Evolutionary conservation across 1,139 yeast genomes (phyloP).

Genomic region (Candida tropicalis): DNA sequence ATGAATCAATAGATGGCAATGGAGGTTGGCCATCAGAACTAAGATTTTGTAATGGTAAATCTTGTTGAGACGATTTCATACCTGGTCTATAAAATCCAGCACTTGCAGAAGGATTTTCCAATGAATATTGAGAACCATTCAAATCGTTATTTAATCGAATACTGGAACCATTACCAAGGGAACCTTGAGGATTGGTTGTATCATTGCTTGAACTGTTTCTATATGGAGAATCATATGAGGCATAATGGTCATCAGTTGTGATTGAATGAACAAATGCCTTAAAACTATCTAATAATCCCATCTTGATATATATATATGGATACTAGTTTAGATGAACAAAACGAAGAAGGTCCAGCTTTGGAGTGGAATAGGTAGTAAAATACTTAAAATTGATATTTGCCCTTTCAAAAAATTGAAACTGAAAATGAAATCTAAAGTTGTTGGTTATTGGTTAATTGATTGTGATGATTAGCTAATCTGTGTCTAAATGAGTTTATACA

Average conservation of each 20-base stretch:
- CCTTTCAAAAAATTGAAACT: too few relatives aligned
- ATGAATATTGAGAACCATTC: slow-evolving; percentile 32
- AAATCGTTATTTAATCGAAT: slow-evolving; percentile 13
- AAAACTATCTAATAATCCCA: slow-evolving; percentile 48
- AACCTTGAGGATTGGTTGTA: slow-evolving; percentile 7
- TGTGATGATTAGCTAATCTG: too few relatives aligned
- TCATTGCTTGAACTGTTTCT: slow-evolving; percentile 28
- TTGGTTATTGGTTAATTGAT: too few relatives aligned
- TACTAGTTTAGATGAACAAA: too few relatives aligned
- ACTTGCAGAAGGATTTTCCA: slow-evolving; percentile 25
- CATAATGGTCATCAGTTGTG: slow-evolving; percentile 67
- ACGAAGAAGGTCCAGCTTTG: too few relatives aligned
- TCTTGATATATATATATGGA: too few relatives aligned
- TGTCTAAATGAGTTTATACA: too few relatives aligned
- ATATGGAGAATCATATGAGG: slow-evolving; percentile 55
- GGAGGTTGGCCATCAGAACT: slow-evolving; percentile 63
- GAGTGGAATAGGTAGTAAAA: not conserved
- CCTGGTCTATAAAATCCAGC: slow-evolving; percentile 40
- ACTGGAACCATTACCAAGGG: slow-evolving; percentile 10
- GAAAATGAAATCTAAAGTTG: not conserved
- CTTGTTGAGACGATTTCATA: slow-evolving; percentile 35
- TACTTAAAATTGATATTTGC: too few relatives aligned
- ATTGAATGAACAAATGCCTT: slow-evolving; percentile 61
- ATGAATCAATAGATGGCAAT: slow-evolving; percentile 66
- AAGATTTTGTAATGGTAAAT: slow-evolving; percentile 44